Conservation (phyloP, 805 yeast genomes). For the Candida incommunis region DNA sequence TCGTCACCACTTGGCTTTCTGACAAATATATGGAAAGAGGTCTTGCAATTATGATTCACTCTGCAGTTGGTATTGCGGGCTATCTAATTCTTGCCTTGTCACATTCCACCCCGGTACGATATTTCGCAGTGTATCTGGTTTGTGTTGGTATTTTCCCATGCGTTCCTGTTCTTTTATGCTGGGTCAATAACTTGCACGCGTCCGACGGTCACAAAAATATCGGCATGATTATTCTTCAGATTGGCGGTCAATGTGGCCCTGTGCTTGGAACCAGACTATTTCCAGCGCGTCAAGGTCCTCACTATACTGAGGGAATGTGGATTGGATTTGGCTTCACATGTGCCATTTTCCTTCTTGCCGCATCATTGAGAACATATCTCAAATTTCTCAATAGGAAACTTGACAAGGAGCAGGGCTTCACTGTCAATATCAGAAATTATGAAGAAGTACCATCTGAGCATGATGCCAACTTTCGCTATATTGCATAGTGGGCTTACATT, state of each 20-base stretch:
- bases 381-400: slow-evolving; percentile 8
- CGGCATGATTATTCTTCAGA: slow-evolving; percentile 15
- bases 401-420: slow-evolving; percentile 5
- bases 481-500: no score
- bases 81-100: slow-evolving; percentile 15
- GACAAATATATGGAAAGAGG: slow-evolving; percentile 23
- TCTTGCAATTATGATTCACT: slow-evolving; percentile 9
- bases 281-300: slow-evolving; percentile 11
- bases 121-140: slow-evolving; percentile 15
- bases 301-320: slow-evolving; percentile 12
- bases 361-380: slow-evolving; percentile 6
- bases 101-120: slow-evolving; percentile 12
- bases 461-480: slow-evolving; percentile 8
- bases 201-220: slow-evolving; percentile 16
- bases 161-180: slow-evolving; percentile 13
- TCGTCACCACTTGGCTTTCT: slow-evolving; percentile 30
- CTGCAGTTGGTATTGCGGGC: slow-evolving; percentile 6
- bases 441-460: background rate
- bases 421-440: background rate
- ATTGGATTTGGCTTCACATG: slow-evolving; percentile 10
- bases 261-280: slow-evolving; percentile 17
- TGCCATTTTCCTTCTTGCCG: slow-evolving; percentile 7
- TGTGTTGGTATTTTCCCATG: slow-evolving; percentile 15
- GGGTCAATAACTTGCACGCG: slow-evolving; percentile 18
- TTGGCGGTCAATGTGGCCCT: slow-evolving; percentile 20